These are phyloP conservation scores for Barnettozyma sp. DNA, from an alignment of 805 yeast genomes.

Conservation along the genomic window DNA sequence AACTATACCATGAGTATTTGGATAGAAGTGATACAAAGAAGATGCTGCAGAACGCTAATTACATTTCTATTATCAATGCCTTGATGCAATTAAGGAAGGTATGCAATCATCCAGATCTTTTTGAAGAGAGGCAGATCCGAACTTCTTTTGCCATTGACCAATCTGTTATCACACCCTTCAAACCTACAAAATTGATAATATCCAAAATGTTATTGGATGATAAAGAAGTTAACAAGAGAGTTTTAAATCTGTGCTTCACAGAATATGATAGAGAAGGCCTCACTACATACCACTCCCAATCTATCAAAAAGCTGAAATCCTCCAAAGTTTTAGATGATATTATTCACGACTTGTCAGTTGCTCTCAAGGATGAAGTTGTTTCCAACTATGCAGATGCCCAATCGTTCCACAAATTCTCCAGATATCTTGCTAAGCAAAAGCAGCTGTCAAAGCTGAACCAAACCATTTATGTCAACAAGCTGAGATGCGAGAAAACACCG, in stretches of 20 bases:
- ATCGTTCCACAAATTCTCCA: constrained; percentile 52
- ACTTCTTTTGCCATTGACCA: constrained; percentile 78
- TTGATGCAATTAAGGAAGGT: constrained; percentile 96
- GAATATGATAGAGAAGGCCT: constrained; percentile 30
- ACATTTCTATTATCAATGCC: constrained; percentile 90
- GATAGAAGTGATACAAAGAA: constrained; percentile 93
- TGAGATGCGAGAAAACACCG: constrained; percentile 62
- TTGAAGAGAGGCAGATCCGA: constrained; percentile 90
- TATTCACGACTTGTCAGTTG: constrained; percentile 34
- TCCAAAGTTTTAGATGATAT: constrained; percentile 38
- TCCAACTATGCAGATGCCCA: constrained; percentile 35
- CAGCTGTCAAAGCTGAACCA: constrained; percentile 50
- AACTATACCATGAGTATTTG: constrained; percentile 93
- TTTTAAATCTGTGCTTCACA: constrained; percentile 55
- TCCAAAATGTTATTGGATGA: constrained; percentile 27
- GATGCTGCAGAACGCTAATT: constrained; percentile 90
- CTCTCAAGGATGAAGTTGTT: constrained; percentile 24
- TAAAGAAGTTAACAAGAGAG: constrained; percentile 40
- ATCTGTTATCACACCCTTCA: constrained; percentile 50
- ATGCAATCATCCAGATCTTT: constrained; percentile 92
- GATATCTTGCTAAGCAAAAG: constrained; percentile 44
- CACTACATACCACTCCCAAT: constrained; percentile 40
- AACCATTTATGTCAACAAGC: constrained; percentile 51
- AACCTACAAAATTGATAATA: constrained; percentile 34
- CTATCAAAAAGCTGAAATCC: constrained; percentile 41